A percentile compares a stretch with the other conserved stretches of the same genome.
phyloP scores from a whole-genome alignment of 2,329 filamentous ascomycete species.

The Penicillium oxalicum region DNA sequence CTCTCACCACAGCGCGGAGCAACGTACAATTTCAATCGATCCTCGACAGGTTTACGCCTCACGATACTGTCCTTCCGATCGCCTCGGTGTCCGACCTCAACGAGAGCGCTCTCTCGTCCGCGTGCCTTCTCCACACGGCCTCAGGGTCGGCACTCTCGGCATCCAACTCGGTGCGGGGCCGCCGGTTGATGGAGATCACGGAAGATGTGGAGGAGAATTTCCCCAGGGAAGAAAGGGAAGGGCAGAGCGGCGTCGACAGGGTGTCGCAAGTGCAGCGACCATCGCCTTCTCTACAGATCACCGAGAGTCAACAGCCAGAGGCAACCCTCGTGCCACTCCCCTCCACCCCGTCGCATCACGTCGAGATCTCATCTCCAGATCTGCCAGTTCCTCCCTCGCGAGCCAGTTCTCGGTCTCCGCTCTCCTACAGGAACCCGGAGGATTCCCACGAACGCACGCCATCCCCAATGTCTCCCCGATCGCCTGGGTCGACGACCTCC shows the following conservation, averaged over 20 bases:
- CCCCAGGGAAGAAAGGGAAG: constrained; percentile 46
- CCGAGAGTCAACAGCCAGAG: constrained; percentile 29
- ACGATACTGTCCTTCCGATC: constrained; percentile 79
- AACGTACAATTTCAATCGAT: constrained; percentile 62
- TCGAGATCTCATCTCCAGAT: constrained; percentile 12
- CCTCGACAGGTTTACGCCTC: constrained; percentile 66
- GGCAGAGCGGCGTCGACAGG: constrained; percentile 23
- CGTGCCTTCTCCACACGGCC: constrained; percentile 82
- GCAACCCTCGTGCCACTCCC: constrained; percentile 31
- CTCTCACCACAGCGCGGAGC: constrained; percentile 62
- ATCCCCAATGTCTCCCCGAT: constrained; percentile 16
- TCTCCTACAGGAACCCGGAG: constrained; percentile 12
- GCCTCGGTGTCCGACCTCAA: constrained; percentile 69
- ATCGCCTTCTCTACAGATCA: constrained; percentile 18
- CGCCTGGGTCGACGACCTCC: constrained; percentile 9
- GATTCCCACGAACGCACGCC: constrained; percentile 13
- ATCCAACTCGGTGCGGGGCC: constrained; percentile 68
- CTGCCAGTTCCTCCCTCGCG: constrained; percentile 15
- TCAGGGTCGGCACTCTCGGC: constrained; percentile 81
- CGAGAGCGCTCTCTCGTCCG: constrained; percentile 79
- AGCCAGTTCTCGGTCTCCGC: constrained; percentile 17
- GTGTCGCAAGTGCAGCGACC: constrained; percentile 17
- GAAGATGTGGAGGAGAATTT: constrained; percentile 81
- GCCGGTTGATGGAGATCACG: constrained; percentile 83
- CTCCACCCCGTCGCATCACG: constrained; percentile 11